Evolutionary conservation across 345 rosid genomes (phyloP), one percentile per base, ranked within the genome.

Genomic region (Dimocarpus longan): DNA sequence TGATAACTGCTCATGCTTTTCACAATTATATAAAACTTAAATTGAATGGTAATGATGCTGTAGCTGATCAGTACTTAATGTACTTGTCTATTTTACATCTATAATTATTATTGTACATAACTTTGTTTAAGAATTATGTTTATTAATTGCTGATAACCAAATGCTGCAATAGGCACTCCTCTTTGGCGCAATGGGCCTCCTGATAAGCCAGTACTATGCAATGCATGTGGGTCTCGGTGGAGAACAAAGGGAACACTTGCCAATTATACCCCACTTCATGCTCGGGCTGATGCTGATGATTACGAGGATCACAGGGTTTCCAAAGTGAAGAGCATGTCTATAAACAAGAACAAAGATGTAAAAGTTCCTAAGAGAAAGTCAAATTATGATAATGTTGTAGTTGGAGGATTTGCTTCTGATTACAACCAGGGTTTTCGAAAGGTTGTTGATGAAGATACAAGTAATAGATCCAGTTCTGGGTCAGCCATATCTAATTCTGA

Each of bases 221-320:
- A 97, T 89, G 99, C 99, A 13, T 97, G 99, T 81, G 99, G 99
- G 19, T 97, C 99, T 28, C 88, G 99, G 66, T 94, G 96, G 93
- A 89, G 99, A 80, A 88, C 94, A 73, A 93, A 92, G 68, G 97
- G 98, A 82, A 82, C 98, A 48, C 92, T 97, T 43, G 91, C 85
- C 68, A 93, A 97, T 73, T 97, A 97, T 66, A 89, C 90, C 11
- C 98, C 99, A 11, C 93, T 92, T 75, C 94, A 87, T 83, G 85
- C 93, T 44, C 93, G 93, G 60, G 86, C 90, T 18, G 98, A 93
- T 70, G 79, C 82, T 37, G 93, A 88, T 78, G 93, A 89, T 71
- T 84, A 80, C 62, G 91, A 86, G 44, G 93, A 90, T 81, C 89
- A 87, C 80, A 88, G 87, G 81, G 76, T 82, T 77, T 85, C 91